phyloP scores from a whole-genome alignment of 768 basidiomycete species.

The Sistotremastrum suecicum region DNA sequence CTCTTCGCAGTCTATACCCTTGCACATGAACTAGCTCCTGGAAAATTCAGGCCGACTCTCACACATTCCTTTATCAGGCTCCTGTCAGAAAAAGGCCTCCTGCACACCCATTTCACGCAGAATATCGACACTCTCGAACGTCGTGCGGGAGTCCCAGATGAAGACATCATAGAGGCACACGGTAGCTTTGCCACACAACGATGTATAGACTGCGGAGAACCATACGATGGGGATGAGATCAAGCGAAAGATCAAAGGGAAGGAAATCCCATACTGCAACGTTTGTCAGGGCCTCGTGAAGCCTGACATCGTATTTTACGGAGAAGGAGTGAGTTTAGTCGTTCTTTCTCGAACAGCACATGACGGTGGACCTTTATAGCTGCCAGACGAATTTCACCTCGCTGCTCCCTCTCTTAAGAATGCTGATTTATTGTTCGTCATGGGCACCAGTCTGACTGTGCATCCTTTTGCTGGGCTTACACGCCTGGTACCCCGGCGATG shows the following conservation, averaged over 20 bases:
- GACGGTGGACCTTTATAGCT: conserved; percentile 30
- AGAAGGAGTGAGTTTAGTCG: conserved; percentile 38
- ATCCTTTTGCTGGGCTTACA: conserved; percentile 76
- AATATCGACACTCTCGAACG: conserved; percentile 91
- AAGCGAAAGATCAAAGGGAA: conserved; percentile 43
- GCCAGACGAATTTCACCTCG: conserved; percentile 49
- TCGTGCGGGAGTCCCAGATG: conserved; percentile 57
- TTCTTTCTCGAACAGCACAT: background rate
- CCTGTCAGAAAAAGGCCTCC: conserved; percentile 49
- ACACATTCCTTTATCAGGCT: conserved; percentile 86
- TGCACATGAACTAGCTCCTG: conserved; percentile 88
- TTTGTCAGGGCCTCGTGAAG: conserved; percentile 66
- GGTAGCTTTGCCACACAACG: conserved; percentile 84
- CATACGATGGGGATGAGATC: conserved; percentile 57
- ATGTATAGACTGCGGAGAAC: conserved; percentile 59
- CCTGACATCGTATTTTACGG: conserved; percentile 97
- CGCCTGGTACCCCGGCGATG: conserved; percentile 36
- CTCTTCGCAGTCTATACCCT: conserved; percentile 62
- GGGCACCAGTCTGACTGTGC: conserved; percentile 79
- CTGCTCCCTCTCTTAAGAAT: conserved; percentile 35
- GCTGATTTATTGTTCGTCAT: conserved; percentile 85
- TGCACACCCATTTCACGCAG: conserved; percentile 76
- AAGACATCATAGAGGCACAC: conserved; percentile 85
- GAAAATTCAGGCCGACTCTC: conserved; percentile 72
- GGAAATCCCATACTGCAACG: conserved; percentile 49